These are phyloP conservation scores for Wickerhamiella occidentalis DNA, from an alignment of 805 yeast species.

Conservation along the genomic window DNA sequence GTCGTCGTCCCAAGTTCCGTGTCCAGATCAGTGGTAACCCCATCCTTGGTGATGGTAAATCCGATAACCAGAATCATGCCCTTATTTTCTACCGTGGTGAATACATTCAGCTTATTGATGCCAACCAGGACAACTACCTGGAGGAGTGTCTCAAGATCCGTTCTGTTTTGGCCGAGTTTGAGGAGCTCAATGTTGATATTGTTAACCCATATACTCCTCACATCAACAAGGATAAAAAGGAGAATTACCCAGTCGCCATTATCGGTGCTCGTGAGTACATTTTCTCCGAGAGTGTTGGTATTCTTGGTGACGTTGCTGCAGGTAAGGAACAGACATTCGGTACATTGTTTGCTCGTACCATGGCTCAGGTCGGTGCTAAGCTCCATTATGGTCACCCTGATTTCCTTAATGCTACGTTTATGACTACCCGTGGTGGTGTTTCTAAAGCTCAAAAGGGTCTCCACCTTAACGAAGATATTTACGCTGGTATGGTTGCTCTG, in stretches of 20 bases:
- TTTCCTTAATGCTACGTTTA: slow-evolving; percentile 75
- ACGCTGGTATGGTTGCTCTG: slow-evolving; percentile 87
- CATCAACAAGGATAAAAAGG: slow-evolving; percentile 24
- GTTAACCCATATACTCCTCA: slow-evolving; percentile 52
- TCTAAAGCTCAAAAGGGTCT: slow-evolving; percentile 91
- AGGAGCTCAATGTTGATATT: slow-evolving; percentile 49
- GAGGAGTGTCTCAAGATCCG: slow-evolving; percentile 90
- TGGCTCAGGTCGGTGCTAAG: slow-evolving; percentile 90
- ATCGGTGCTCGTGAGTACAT: slow-evolving; percentile 92
- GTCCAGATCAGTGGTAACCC: slow-evolving; percentile 87
- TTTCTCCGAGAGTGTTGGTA: slow-evolving; percentile 85
- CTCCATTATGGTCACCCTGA: slow-evolving; percentile 96
- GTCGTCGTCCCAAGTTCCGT: slow-evolving; percentile 49
- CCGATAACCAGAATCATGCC: slow-evolving; percentile 88
- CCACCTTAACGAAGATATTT: slow-evolving; percentile 88
- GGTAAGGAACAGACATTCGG: slow-evolving; percentile 97
- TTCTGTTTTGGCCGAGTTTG: slow-evolving; percentile 81
- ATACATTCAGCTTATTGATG: slow-evolving; percentile 88
- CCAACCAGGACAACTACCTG: slow-evolving; percentile 88
- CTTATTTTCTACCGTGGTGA: slow-evolving; percentile 85
- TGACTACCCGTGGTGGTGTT: slow-evolving; percentile 93
- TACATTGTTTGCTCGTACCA: slow-evolving; percentile 82
- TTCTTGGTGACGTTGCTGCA: slow-evolving; percentile 91
- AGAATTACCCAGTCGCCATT: slow-evolving; percentile 64
- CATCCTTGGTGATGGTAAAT: slow-evolving; percentile 89